Base-by-base conservation (phyloP, 441 rosid species). In the Heliophila coronopifolia region DNA sequence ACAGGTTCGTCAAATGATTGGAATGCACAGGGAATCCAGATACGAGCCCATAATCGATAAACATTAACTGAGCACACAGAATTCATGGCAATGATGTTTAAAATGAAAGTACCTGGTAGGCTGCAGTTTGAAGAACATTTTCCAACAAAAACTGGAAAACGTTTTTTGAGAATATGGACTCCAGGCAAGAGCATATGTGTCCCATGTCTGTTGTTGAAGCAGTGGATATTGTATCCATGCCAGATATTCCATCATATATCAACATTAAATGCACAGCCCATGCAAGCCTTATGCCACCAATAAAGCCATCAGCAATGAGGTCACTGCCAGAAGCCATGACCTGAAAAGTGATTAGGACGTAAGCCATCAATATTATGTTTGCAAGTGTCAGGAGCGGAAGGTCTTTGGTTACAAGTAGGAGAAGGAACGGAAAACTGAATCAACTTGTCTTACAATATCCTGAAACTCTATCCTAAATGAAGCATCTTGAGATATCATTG, bases 191-290 rank as follows among this genome's bases (percentile, higher is more conserved):
- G 63, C 73, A 71, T 56, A 84, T 59, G 59, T 79, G 72, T 35
- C 72, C 79, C 71, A 78, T 67, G 68, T 87, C 86, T 75, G 66
- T 69, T 31, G 91, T 71, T 28, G 79, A 74, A 32, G 68, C 68
- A 65, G 59, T 72, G 46, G 79, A 68, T 58, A 66, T 45, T 37
- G 79, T 64, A 52, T 81, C 95, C 69, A 67, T 71, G 57, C 77
- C 63, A 59, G 79, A 61, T 65, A 68, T 61, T 42, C 72, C 80
- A 59, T 91, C 96, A 61, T 77, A 69, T 70, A 78, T 75, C 50
- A 91, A 51, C 86, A 91, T 79, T 76, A 85, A 65, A 78, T 84
- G 94, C 37, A 84, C 94, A 68, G 76, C 77, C 96, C 96, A 91
- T 54, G 91, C 94, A 70, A 91, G 88, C 71, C 94, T 79, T 71